Percentiles rank a stretch among this genome's conserved stretches.
phyloP scores from a whole-genome alignment of 768 basidiomycete species.

The Collybia nuda region DNA sequence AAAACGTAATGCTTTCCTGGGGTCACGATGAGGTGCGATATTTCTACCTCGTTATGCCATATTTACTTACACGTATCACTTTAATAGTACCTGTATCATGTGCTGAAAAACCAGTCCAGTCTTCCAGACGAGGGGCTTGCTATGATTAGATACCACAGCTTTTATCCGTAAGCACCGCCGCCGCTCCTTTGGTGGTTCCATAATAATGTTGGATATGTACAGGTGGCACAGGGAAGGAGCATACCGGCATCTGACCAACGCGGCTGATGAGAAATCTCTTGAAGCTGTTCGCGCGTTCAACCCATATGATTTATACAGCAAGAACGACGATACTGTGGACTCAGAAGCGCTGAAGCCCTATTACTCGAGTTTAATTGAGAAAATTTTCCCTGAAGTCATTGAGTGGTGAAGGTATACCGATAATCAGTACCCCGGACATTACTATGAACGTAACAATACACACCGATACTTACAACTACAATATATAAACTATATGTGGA shows the following conservation, averaged over 20 bases:
- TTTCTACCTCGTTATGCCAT: conserved; percentile 14
- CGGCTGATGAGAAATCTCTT: conserved; percentile 59
- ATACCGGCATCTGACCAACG: conserved; percentile 74
- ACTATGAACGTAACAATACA: too few relatives aligned
- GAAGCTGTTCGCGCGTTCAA: conserved; percentile 84
- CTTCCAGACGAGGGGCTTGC: conserved; percentile 79
- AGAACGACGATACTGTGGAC: conserved; percentile 68
- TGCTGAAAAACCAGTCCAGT: conserved; percentile 76
- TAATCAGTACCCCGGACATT: too few relatives aligned
- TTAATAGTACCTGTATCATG: conserved; percentile 73
- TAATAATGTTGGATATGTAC: conserved; percentile 1
- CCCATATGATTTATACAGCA: conserved; percentile 91
- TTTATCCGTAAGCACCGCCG: conserved; percentile 62
- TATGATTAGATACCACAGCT: conserved; percentile 93
- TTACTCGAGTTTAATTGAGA: conserved; percentile 75
- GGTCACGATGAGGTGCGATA: conserved; percentile 82
- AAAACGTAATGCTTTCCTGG: conserved; percentile 88
- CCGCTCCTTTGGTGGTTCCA: neutral
- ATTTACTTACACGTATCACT: neutral
- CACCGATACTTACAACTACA: too few relatives aligned
- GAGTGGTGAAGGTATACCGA: conserved; percentile 58
- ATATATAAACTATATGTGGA: too few relatives aligned
- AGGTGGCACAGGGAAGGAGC: conserved; percentile 81
- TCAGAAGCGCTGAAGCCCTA: conserved; percentile 70
- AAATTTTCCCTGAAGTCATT: conserved; percentile 78